Evolutionary conservation across 2,329 filamentous ascomycete genomes (phyloP), one percentile per base, ranked within the genome.

Genomic region (Verticillium klebahnii): DNA sequence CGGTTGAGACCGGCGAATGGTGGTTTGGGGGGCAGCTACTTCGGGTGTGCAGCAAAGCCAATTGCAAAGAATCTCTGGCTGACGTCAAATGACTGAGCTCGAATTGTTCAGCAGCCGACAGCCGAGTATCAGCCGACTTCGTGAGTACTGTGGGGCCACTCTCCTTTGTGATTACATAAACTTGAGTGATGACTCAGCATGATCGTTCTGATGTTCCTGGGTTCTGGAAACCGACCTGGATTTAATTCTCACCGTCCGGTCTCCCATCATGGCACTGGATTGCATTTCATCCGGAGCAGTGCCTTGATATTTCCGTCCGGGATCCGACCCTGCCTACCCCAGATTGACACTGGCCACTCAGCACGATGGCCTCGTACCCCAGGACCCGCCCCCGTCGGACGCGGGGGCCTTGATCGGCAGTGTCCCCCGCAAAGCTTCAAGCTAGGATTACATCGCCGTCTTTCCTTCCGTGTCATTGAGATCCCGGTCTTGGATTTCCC

Each of bases 361-460:
- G 19, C 45, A 11, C 19, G n/a, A 23, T 8, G n/a, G 8, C 19
- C n/a, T 52, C 45, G 45, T 52, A 52, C 45, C 45, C 45, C 45
- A 52, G 45, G 45, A 52, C 45, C 45, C 45, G 45, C 45, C 45
- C 29, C 55, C 31, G 37, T 34, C n/a, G 37, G 37, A 40, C 57
- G 57, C 57, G 57, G 57, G 56, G 57, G 37, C 57, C 57, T 40
- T 19, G 57, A 58, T 58, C 57, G 36, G 57, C 57, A 45, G 9
- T 58, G 19, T 58, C 57, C 57, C 57, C 57, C 25, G 37, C 57
- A 45, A 19, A 29, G 29, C 37, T 19, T 17, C 37, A 29, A 14
- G 36, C 39, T 58, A 50, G 57, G 25, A 9, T 50, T 40, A 19
- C 37, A 34, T 58, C 19, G 7, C 23, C 45, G 19, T 52, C 45